Conservation (phyloP, 225 moss, liverwort and hornwort genomes). For the Asterella californica region DNA sequence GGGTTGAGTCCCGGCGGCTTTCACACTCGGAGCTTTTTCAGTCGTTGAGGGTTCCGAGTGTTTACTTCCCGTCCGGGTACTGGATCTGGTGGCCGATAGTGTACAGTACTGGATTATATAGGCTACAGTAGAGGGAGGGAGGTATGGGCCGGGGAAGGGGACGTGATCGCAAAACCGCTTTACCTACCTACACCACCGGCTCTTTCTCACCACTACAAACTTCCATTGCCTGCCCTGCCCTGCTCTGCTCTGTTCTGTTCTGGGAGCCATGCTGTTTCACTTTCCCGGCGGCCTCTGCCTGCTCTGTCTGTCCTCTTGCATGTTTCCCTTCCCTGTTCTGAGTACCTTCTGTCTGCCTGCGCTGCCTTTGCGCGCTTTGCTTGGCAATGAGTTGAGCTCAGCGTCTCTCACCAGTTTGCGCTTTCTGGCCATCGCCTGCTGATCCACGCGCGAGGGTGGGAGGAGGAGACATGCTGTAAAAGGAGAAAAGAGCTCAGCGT, state of each 20-base stretch:
- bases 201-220: background rate
- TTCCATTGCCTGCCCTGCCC: background rate
- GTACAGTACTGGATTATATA: constrained; percentile 1
- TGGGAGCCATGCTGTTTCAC: constrained; percentile 1
- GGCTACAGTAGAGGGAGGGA: background rate
- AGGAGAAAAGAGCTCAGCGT: background rate
- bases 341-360: background rate
- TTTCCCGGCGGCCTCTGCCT: background rate
- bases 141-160: background rate
- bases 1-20: background rate
- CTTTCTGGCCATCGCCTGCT: background rate
- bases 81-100: background rate
- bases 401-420: background rate
- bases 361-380: background rate
- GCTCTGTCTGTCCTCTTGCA: background rate
- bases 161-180: constrained; percentile 4
- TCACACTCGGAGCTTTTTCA: no score
- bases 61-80: background rate
- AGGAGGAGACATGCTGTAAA: background rate
- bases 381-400: background rate
- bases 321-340: no score
- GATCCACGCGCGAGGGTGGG: constrained; percentile 2
- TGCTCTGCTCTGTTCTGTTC: background rate
- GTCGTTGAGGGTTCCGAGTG: background rate
- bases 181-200: background rate